Base-by-base conservation (phyloP, 306 rosid species). In the Fagus crenata region DNA sequence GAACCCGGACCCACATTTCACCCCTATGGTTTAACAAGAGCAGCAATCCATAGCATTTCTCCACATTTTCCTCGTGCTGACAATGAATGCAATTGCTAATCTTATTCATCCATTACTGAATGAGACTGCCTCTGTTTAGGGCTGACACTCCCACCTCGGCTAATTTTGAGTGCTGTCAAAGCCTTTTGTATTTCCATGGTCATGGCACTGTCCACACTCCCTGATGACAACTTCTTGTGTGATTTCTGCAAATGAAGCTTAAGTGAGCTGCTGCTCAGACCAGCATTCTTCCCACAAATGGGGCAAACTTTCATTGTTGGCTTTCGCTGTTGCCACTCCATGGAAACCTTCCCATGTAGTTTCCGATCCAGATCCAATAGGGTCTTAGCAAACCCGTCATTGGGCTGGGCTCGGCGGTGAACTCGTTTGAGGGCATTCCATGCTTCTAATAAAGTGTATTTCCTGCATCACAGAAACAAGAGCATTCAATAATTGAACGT, bases 141-240 rank as follows among this genome's bases (percentile, higher is more conserved):
- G 84, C 93, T 89, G 28, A 85, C 87, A 61, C 96, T 91, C 17
- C 90, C 96, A 1, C 91, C 89, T 3, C 88, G 91, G 81, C 80
- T 82, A 39, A 88, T 79, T 81, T 86, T 88, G 51, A 92, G 87
- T n/a, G 90, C 90, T 53, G 89, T 86, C 72, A 95, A 83, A 49
- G 91, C 92, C 75, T 91, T 95, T 12, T 89, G 90, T 58, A 93
- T 93, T 73, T 93, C 98, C 96, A 92, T 92, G 46, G 90, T 90
- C 93, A 92, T 90, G 80, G 96, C 97, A 75, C 97, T 92, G 56
- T 95, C 99, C 41, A 92, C 97, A 17, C 97, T 92, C 7, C 99
- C 97, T 6, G 97, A 95, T 5, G 97, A 95, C 12, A 95, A 82
- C 81, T 90, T 92, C 83, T 81, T 91, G 79, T 95, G 99, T 41